Conservation (phyloP, 1,284 basidiomycete genomes). For the Hortiboletus rubellus region DNA sequence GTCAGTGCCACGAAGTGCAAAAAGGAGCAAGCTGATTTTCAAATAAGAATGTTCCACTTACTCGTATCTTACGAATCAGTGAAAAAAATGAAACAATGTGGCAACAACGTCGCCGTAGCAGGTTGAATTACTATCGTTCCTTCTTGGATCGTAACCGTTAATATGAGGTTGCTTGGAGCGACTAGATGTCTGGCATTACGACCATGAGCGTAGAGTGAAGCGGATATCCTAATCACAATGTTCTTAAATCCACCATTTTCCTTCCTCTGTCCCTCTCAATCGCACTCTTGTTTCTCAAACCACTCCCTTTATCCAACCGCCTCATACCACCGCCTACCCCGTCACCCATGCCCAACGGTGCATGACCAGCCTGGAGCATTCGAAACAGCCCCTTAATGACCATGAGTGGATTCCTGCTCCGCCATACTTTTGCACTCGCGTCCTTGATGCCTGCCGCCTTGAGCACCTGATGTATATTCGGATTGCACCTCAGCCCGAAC, state of each 20-base stretch:
- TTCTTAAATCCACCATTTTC: slow-evolving; percentile 60
- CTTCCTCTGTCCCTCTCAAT: slow-evolving; percentile 74
- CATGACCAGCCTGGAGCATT: slow-evolving; percentile 70
- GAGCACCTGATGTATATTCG: slow-evolving; percentile 84
- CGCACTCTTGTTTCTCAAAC: slow-evolving; percentile 61
- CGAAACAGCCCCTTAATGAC: slow-evolving; percentile 52
- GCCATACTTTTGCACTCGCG: slow-evolving; percentile 91
- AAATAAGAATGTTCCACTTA: too few species aligned
- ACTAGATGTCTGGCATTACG: not conserved
- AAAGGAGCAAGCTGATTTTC: too few species aligned
- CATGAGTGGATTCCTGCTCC: slow-evolving; percentile 80
- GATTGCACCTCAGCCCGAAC: slow-evolving; percentile 90
- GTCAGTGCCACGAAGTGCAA: too few species aligned
- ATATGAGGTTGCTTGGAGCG: too few species aligned
- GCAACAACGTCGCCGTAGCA: too few species aligned
- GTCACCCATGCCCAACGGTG: slow-evolving; percentile 74
- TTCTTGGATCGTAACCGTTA: too few species aligned
- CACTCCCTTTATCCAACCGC: slow-evolving; percentile 66
- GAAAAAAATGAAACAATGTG: too few species aligned
- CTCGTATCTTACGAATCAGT: too few species aligned
- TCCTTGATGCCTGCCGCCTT: slow-evolving; percentile 95
- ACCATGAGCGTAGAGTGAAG: not conserved
- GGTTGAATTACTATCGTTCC: too few species aligned
- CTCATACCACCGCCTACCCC: slow-evolving; percentile 70
- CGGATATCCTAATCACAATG: slow-evolving; percentile 36